Evolutionary conservation across 2,329 filamentous ascomycete genomes (phyloP).

Genomic region (Monosporascus sp.): DNA sequence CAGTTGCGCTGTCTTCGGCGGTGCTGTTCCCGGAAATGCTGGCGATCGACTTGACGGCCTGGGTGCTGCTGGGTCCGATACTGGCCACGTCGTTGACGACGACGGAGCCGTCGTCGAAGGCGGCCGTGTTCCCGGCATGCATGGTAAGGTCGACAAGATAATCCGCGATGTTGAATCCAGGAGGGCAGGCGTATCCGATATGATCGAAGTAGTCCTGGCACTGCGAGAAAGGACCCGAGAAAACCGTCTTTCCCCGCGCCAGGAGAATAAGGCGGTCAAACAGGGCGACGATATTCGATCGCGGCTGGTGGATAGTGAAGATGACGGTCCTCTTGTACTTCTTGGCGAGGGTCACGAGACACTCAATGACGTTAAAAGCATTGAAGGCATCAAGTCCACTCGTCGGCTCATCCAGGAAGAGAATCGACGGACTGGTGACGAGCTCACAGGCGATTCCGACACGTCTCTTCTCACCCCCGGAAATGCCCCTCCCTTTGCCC

Average conservation of each 20-base stretch:
- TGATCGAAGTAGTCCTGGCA: constrained; percentile 92
- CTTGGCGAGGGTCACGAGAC: constrained; percentile 88
- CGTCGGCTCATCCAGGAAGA: constrained; percentile 95
- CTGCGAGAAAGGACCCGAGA: constrained; percentile 81
- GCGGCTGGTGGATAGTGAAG: constrained; percentile 96
- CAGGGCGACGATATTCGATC: constrained; percentile 95
- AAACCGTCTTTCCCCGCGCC: constrained; percentile 84
- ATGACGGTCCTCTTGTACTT: constrained; percentile 95
- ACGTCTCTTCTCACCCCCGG: constrained; percentile 90
- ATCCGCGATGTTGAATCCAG: constrained; percentile 97
- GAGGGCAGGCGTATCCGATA: constrained; percentile 87
- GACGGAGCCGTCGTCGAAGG: constrained; percentile 53
- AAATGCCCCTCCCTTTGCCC: constrained; percentile 88
- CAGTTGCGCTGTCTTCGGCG: constrained; percentile 59
- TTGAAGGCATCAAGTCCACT: constrained; percentile 96
- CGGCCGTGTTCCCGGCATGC: constrained; percentile 69
- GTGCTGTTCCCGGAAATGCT: constrained; percentile 74
- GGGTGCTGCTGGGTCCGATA: constrained; percentile 78
- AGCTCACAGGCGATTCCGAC: constrained; percentile 97
- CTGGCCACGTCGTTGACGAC: constrained; percentile 53
- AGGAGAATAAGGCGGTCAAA: constrained; percentile 93
- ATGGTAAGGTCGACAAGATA: constrained; percentile 97
- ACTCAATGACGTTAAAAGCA: constrained; percentile 96
- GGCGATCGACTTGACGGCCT: constrained; percentile 83
- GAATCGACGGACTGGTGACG: constrained; percentile 92